Conservation (phyloP, 2,329 filamentous ascomycete species). For the Diaporthe eres region DNA sequence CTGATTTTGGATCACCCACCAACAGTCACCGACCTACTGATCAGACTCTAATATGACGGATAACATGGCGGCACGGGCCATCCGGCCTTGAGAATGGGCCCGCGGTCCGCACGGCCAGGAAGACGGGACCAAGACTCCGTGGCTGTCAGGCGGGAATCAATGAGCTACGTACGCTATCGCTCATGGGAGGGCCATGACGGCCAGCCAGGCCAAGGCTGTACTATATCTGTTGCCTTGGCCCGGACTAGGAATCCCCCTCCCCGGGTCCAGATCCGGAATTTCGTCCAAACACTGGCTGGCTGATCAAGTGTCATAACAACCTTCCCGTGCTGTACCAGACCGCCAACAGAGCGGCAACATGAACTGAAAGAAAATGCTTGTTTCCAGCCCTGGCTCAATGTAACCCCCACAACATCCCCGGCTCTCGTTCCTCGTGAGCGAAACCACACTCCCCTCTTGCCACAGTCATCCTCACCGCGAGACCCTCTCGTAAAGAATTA, state of each 20-base stretch:
- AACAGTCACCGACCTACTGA: neutral
- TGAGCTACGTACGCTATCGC: neutral
- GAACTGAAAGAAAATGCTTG: neutral
- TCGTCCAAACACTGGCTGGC: neutral
- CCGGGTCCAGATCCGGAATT: neutral
- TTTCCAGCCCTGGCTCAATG: conserved; percentile 18
- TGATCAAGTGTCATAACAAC: neutral
- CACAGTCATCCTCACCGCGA: neutral
- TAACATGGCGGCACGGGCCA: neutral
- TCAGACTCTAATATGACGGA: neutral
- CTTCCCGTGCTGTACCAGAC: neutral
- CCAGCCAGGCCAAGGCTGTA: neutral
- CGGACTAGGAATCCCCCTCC: neutral
- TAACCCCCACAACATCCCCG: neutral
- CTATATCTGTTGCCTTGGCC: neutral
- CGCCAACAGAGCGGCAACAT: neutral
- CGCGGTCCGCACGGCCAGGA: neutral
- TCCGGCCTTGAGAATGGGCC: neutral
- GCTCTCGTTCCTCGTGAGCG: neutral
- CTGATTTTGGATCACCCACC: neutral
- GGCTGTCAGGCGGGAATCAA: neutral
- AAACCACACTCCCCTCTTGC: neutral
- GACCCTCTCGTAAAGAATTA: neutral
- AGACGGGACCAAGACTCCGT: neutral
- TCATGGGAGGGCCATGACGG: neutral